These are phyloP conservation scores for Hyaloscypha bicolor DNA, from an alignment of 495 filamentous ascomycete species.

Conservation along the genomic window DNA sequence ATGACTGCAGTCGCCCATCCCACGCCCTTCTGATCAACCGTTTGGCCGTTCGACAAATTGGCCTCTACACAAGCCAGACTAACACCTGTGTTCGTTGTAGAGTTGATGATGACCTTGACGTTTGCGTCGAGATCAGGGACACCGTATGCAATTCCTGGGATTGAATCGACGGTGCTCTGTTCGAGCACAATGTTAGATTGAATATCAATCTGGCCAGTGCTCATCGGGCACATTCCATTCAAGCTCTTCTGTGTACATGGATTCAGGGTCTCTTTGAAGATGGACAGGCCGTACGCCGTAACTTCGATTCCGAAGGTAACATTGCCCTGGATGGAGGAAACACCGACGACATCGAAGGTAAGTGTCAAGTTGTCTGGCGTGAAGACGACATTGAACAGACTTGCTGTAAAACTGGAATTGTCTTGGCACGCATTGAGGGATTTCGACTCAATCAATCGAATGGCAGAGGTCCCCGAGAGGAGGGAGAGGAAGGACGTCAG, in stretches of 20 bases:
- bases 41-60: slow-evolving; percentile 87
- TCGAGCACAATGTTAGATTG: slow-evolving; percentile 66
- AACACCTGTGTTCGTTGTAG: slow-evolving; percentile 52
- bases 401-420: slow-evolving; percentile 79
- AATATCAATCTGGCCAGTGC: slow-evolving; percentile 77
- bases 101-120: slow-evolving; percentile 78
- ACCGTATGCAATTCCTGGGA: slow-evolving; percentile 86
- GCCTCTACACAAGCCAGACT: slow-evolving; percentile 89
- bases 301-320: slow-evolving; percentile 78
- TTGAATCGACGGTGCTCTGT: slow-evolving; percentile 54
- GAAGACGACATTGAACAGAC: slow-evolving; percentile 79
- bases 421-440: slow-evolving; percentile 78
- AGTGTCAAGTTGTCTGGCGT: slow-evolving; percentile 75
- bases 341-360: slow-evolving; percentile 75
- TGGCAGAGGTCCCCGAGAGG: slow-evolving; percentile 35
- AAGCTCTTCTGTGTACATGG: slow-evolving; percentile 71
- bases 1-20: slow-evolving; percentile 90
- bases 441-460: slow-evolving; percentile 63
- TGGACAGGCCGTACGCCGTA: slow-evolving; percentile 78
- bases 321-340: slow-evolving; percentile 82
- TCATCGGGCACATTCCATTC: slow-evolving; percentile 90
- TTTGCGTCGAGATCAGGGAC: slow-evolving; percentile 94
- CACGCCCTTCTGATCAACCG: slow-evolving; percentile 85
- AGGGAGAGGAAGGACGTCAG: slow-evolving; percentile 33
- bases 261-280: slow-evolving; percentile 64